Base-by-base conservation (phyloP, 1,139 yeast genomes). In the Geotrichum citri-aurantii region DNA sequence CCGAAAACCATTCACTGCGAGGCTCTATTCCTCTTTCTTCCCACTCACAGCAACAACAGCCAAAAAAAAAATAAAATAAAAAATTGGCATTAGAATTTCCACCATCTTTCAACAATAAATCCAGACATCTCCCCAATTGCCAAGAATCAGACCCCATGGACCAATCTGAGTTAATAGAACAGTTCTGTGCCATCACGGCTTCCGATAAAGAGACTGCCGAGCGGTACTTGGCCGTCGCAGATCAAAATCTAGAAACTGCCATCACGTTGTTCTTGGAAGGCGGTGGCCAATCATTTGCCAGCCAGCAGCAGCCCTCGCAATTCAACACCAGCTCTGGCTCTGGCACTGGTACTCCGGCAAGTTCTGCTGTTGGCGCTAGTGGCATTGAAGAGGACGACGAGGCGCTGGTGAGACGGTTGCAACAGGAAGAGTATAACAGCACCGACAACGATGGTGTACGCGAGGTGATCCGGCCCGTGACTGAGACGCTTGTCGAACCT, bases 101-200 rank as follows among this genome's bases (percentile, higher is more conserved):
- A 26, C 29, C 29, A 5, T 26, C 40, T 14, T 2, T 12, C 17
- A 33, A 33, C 40, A 6, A 14, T n/a, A 12, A 33, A 33, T 33
- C 12, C 17, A 12, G n/a, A 6, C 40, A n/a, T 33, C 40, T 5
- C 17, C 40, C 2, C n/a, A 12, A 33, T 14, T 33, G 40, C 40
- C 17, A 6, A 33, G 12, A 11, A n/a, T 11, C 40, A 33, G n/a
- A 11, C 6, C 19, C 17, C 14, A 56, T 57, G 59, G 56, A 57
- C 14, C 46, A 46, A 23, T 44, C 50, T 6, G 90, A 83, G 58
- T 74, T 79, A 52, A 76, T 88, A 37, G 85, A 87, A 23, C 83
- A 86, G 37, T 93, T 93, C 72, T 78, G 92, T 70, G 93, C 95
- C 42, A 86, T 95, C 59, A 91, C 99, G 0, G 90, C 90, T 21